A percentile compares a stretch with the other conserved stretches of the same genome.
Conservation (phyloP, 441 rosid genomes). For the Erysimum pusillum region DNA sequence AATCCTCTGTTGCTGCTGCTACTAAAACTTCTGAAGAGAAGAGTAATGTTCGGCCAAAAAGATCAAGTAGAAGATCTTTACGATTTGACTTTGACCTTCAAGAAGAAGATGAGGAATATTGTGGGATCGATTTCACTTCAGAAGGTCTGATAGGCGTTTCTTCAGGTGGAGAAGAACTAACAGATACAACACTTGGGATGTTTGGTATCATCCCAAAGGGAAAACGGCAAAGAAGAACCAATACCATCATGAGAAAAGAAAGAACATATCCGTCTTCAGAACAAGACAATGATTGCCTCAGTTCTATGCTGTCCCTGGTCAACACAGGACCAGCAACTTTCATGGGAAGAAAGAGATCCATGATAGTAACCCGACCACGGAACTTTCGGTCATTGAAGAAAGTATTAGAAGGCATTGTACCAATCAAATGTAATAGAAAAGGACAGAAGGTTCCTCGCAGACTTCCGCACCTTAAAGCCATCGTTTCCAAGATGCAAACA, state of each 20-base stretch:
- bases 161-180: neutral
- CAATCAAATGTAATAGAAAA: constrained; percentile 38
- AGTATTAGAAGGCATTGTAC: constrained; percentile 43
- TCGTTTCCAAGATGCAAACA: constrained; percentile 37
- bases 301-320: constrained; percentile 37
- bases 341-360: constrained; percentile 63
- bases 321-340: constrained; percentile 34
- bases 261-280: constrained; percentile 44
- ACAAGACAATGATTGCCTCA: constrained; percentile 26
- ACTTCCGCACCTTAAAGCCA: constrained; percentile 38
- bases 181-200: neutral
- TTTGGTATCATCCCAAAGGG: constrained; percentile 13
- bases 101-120: constrained; percentile 6
- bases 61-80: constrained; percentile 53
- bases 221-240: constrained; percentile 50
- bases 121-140: constrained; percentile 16
- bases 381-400: constrained; percentile 57
- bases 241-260: constrained; percentile 35
- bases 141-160: neutral
- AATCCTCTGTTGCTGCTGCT: constrained; percentile 46
- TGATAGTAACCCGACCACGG: constrained; percentile 47
- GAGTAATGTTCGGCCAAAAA: constrained; percentile 46
- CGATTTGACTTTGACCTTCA: constrained; percentile 45
- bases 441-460: constrained; percentile 29
- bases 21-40: constrained; percentile 44